Percentiles rank a stretch among this genome's conserved stretches.
These are phyloP conservation scores for Primulina tabacum DNA, from an alignment of 257 asterid genomes.

Conservation along the genomic window DNA sequence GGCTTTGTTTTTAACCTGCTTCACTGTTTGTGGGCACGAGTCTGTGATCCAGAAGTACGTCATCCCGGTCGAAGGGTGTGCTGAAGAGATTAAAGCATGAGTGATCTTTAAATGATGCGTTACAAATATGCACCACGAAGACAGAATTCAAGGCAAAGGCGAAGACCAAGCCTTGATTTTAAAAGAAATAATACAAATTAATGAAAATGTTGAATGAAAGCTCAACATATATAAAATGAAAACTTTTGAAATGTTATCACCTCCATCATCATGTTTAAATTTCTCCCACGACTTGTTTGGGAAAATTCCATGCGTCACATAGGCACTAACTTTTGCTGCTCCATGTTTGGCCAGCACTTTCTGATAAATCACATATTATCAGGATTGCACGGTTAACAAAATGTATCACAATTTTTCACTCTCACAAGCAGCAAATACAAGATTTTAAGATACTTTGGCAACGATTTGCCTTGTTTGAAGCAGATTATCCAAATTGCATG, in stretches of 20 bases:
- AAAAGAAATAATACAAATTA: not conserved
- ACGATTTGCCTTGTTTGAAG: not conserved
- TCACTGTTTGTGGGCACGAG: constrained; percentile 85
- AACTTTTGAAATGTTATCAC: constrained; percentile 32
- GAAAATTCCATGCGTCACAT: constrained; percentile 91
- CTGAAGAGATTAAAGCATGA: constrained; percentile 33
- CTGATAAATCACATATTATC: constrained; percentile 32
- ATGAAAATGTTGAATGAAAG: constrained; percentile 11
- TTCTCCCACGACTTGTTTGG: constrained; percentile 94
- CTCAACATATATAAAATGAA: not conserved
- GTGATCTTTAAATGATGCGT: not conserved
- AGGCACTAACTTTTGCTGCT: constrained; percentile 83
- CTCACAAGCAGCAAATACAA: not conserved
- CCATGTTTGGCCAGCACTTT: constrained; percentile 96
- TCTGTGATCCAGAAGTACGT: constrained; percentile 95
- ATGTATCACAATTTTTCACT: not conserved
- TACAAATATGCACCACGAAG: constrained; percentile 3
- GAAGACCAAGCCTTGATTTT: not conserved
- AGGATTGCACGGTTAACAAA: not conserved
- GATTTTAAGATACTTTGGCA: not conserved
- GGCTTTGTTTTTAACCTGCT: constrained; percentile 64
- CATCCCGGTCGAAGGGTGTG: constrained; percentile 74
- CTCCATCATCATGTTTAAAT: constrained; percentile 73
- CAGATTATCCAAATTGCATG: not conserved
- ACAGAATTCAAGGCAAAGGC: not conserved